These are phyloP conservation scores for Phaeotremella fagi DNA, from an alignment of 768 basidiomycete genomes.

Conservation along the genomic window DNA sequence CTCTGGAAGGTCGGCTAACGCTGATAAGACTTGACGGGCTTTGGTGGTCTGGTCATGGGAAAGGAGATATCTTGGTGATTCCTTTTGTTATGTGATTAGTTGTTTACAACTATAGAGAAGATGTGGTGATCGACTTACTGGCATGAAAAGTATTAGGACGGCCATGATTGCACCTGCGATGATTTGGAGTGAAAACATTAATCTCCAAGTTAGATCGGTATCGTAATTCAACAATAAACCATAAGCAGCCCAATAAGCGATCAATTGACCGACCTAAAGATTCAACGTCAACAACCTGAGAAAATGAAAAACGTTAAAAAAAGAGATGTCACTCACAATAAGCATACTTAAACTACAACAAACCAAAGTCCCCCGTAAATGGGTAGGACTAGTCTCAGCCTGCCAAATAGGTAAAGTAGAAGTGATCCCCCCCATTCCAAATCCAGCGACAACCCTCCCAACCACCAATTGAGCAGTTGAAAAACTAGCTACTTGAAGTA, in stretches of 20 bases:
- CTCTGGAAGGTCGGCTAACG: slow-evolving; percentile 6
- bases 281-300: no score
- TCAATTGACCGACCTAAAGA: slow-evolving; percentile 3
- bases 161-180: slow-evolving; percentile 16
- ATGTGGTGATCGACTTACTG: slow-evolving; percentile 4
- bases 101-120: not conserved
- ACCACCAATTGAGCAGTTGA: slow-evolving; percentile 10
- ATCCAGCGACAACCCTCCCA: slow-evolving; percentile 12
- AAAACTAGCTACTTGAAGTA: slow-evolving; percentile 10
- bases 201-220: slow-evolving; percentile 13
- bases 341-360: slow-evolving; percentile 18
- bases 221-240: slow-evolving; percentile 11
- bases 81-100: not conserved
- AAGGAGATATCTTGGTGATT: slow-evolving; percentile 19
- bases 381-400: slow-evolving; percentile 15
- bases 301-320: no score
- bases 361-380: slow-evolving; percentile 16
- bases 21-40: slow-evolving; percentile 13
- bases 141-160: slow-evolving; percentile 13
- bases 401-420: slow-evolving; percentile 17
- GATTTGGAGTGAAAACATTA: slow-evolving; percentile 13
- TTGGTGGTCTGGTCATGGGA: slow-evolving; percentile 8
- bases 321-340: slow-evolving; percentile 8
- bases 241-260: slow-evolving; percentile 16
- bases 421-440: slow-evolving; percentile 18